A percentile compares a stretch with the other conserved stretches of the same genome.
Evolutionary conservation across 2,329 filamentous ascomycete species (phyloP).

Genomic region (Colletotrichum sp.): DNA sequence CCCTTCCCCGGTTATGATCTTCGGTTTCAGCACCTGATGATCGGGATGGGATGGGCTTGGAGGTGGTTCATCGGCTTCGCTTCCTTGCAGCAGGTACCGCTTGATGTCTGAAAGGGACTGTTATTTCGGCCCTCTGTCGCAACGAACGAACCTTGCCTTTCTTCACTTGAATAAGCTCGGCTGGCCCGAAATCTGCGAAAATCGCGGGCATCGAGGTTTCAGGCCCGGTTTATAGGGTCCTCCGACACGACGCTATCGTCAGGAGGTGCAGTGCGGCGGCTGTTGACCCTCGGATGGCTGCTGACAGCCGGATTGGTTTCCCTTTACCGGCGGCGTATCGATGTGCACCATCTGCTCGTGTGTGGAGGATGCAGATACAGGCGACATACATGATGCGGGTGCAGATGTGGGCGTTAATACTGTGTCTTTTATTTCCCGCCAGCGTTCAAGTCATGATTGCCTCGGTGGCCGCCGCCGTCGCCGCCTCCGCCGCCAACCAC

Average conservation of each 20-base stretch:
- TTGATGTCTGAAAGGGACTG: not conserved
- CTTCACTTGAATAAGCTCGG: not conserved
- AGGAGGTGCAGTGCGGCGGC: not conserved
- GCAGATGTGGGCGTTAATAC: conserved; percentile 1
- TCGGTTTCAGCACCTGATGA: conserved; percentile 19
- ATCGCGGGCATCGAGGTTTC: not conserved
- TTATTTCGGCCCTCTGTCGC: not conserved
- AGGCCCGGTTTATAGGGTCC: not conserved
- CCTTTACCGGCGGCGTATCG: not conserved
- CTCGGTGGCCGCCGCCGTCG: not conserved
- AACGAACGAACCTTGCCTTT: not conserved
- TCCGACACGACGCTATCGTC: conserved; percentile 11
- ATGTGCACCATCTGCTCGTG: not conserved
- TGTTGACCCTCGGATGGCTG: not conserved
- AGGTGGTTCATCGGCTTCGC: not conserved
- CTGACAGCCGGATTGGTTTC: not conserved
- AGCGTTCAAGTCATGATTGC: not conserved
- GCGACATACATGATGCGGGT: conserved; percentile 6
- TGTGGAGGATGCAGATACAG: not conserved
- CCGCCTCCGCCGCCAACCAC: not conserved
- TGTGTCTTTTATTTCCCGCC: not conserved
- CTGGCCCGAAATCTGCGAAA: not conserved
- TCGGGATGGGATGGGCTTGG: conserved; percentile 6
- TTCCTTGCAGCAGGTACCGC: not conserved
- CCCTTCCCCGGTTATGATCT: conserved; percentile 4